phyloP scores from a whole-genome alignment of 2,329 filamentous ascomycete genomes.

The Monosporascus sp. region DNA sequence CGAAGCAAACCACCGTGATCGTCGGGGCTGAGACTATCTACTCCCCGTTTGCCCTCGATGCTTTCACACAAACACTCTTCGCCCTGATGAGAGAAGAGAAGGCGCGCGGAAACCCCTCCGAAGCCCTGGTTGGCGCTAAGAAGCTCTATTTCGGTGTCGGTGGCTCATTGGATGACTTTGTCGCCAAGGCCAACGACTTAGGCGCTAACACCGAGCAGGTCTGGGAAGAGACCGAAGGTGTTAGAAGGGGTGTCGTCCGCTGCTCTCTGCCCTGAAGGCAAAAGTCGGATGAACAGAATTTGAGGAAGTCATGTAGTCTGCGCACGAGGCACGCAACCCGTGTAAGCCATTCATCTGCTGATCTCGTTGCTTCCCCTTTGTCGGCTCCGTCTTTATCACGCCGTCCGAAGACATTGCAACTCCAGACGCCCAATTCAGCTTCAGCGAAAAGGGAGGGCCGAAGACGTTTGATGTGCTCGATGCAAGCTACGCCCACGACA shows the following conservation, averaged over 20 bases:
- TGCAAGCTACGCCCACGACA: too few relatives aligned
- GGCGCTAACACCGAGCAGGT: constrained; percentile 46
- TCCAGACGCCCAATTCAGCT: too few relatives aligned
- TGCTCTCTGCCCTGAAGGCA: constrained; percentile 33
- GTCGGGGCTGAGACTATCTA: constrained; percentile 82
- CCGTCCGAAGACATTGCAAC: too few relatives aligned
- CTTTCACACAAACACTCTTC: constrained; percentile 64
- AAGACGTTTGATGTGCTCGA: too few relatives aligned
- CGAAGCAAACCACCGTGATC: constrained; percentile 45
- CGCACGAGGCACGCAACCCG: too few relatives aligned
- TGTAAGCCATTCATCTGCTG: too few relatives aligned
- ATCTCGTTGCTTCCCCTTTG: too few relatives aligned
- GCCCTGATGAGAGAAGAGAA: constrained; percentile 37
- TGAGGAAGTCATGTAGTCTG: background rate
- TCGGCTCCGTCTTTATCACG: too few relatives aligned
- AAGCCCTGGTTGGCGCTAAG: constrained; percentile 69
- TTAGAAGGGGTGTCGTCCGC: constrained; percentile 55
- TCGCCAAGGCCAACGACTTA: constrained; percentile 43
- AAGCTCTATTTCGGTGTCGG: constrained; percentile 80
- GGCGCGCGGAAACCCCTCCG: constrained; percentile 38
- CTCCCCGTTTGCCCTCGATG: constrained; percentile 62
- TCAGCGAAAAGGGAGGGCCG: too few relatives aligned
- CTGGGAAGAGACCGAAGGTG: constrained; percentile 55
- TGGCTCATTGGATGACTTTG: constrained; percentile 73
- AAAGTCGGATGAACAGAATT: background rate